Evolutionary conservation across 2,329 filamentous ascomycete genomes (phyloP), one percentile per base, ranked within the genome.

Genomic region (Orbilia brochopaga): DNA sequence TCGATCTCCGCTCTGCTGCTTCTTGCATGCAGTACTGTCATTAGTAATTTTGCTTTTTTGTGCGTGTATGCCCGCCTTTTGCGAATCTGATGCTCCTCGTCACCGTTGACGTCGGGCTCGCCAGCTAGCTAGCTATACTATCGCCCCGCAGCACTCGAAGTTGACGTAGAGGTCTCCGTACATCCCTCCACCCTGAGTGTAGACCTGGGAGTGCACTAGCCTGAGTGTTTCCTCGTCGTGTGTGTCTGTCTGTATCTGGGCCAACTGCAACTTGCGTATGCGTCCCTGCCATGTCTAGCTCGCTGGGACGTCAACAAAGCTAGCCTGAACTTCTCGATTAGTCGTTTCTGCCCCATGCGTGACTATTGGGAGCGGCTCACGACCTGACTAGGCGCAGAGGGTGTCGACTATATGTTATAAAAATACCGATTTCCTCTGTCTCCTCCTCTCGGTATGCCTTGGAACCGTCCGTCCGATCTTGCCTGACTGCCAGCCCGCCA

Each of bases 211-310:
- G 48, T 56, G n/a, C n/a, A 23, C 44, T 48, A 21, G 44, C 19
- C 21, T 23, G 44, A 44, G 40, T 15, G 17, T 44, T n/a, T 5
- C 17, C 40, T 44, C 13, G 5, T 44, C 17, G 24, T 37, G 23
- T 58, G 2, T 32, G 27, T 59, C 6, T 59, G 30, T 50, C 30
- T 62, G 17, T 48, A 48, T 48, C 19, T 17, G 44, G 8, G 19
- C 44, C 8, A n/a, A 19, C 44, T 32, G 27, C 44, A 48, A 48
- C 44, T 35, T 30, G 32, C 42, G 35, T 51, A 35, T 69, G 58
- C 58, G 66, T 64, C 66, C 66, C 60, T 70, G 66, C 55, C 66
- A 54, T 70, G 66, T 50, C 60, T 64, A 70, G 66, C 60, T 60
- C 48, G 66, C 44, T 48, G 44, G 44, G 44, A 48, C 21, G 19